Evolutionary conservation across 208 protist species (phyloP).

Genomic region (Acanthamoeba healyi): DNA sequence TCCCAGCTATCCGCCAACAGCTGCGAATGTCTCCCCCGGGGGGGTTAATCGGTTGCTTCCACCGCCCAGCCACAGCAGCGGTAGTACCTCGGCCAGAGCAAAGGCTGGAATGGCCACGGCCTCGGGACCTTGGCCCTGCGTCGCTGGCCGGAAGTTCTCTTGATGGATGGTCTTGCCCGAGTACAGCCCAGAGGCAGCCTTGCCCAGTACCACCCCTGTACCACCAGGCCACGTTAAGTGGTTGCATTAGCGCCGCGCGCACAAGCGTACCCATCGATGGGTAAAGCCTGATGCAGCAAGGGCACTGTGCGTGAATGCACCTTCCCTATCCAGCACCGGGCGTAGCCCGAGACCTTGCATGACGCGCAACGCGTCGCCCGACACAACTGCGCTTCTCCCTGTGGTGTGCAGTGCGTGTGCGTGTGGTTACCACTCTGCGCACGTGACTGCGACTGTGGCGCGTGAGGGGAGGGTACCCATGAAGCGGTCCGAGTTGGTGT

Average conservation of each 20-base stretch:
- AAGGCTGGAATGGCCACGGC: background rate
- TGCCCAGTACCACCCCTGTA: background rate
- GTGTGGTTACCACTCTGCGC: background rate
- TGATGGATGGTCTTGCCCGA: background rate
- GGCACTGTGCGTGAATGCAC: background rate
- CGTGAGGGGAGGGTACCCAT: background rate
- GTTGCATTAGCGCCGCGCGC: too few relatives aligned
- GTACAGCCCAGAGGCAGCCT: background rate
- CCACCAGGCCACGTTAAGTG: background rate
- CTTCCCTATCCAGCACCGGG: background rate
- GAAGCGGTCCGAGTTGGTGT: slow-evolving; percentile 27
- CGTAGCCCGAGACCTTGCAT: background rate
- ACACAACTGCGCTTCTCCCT: background rate
- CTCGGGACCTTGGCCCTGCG: background rate
- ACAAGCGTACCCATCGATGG: background rate
- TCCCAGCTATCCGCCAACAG: slow-evolving; percentile 31
- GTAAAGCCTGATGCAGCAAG: background rate
- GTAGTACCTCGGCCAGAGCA: background rate
- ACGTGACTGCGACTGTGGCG: too few relatives aligned
- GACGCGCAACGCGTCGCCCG: slow-evolving; percentile 11
- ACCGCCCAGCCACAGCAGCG: background rate
- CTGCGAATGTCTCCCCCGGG: too few relatives aligned
- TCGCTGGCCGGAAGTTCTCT: background rate
- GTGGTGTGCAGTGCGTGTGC: too few relatives aligned
- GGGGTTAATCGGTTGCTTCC: background rate